Percentiles rank a stretch among this genome's conserved stretches.
phyloP scores from a whole-genome alignment of 768 basidiomycete genomes.

The Lyophyllum atratum region DNA sequence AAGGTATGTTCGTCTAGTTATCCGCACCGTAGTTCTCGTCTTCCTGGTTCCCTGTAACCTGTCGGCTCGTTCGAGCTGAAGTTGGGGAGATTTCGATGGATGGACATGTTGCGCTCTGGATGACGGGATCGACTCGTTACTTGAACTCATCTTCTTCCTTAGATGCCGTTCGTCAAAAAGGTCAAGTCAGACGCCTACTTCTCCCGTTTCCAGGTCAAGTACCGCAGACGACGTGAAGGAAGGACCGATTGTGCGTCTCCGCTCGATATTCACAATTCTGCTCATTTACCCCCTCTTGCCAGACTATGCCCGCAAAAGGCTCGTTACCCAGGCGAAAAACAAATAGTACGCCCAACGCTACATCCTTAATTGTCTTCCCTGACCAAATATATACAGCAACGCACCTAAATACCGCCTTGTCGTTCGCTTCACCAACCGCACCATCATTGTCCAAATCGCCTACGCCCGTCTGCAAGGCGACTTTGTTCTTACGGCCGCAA shows the following conservation, averaged over 20 bases:
- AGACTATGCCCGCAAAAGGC: constrained; percentile 98
- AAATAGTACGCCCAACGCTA: constrained; percentile 70
- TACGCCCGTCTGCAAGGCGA: constrained; percentile 98
- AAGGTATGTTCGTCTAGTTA: constrained; percentile 36
- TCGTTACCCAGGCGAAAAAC: constrained; percentile 99
- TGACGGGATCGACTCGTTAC: constrained; percentile 23
- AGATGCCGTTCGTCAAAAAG: constrained; percentile 98
- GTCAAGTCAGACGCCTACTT: constrained; percentile 97
- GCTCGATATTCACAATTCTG: not conserved
- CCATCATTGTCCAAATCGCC: constrained; percentile 93
- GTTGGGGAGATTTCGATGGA: constrained; percentile 22
- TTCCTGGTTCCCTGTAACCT: not conserved
- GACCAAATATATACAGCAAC: constrained; percentile 51
- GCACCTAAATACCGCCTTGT: constrained; percentile 98
- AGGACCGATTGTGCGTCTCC: constrained; percentile 89
- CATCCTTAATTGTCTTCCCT: not conserved
- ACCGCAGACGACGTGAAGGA: constrained; percentile 95
- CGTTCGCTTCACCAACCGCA: constrained; percentile 98
- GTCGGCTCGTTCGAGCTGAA: not conserved
- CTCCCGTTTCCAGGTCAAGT: constrained; percentile 98
- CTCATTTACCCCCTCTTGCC: constrained; percentile 10
- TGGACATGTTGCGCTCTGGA: constrained; percentile 32
- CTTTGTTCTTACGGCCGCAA: constrained; percentile 86
- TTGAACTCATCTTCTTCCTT: constrained; percentile 5
- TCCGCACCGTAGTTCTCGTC: not conserved